Conservation (phyloP, 1,139 yeast genomes). For the Protomyces arabidopsidicola region DNA sequence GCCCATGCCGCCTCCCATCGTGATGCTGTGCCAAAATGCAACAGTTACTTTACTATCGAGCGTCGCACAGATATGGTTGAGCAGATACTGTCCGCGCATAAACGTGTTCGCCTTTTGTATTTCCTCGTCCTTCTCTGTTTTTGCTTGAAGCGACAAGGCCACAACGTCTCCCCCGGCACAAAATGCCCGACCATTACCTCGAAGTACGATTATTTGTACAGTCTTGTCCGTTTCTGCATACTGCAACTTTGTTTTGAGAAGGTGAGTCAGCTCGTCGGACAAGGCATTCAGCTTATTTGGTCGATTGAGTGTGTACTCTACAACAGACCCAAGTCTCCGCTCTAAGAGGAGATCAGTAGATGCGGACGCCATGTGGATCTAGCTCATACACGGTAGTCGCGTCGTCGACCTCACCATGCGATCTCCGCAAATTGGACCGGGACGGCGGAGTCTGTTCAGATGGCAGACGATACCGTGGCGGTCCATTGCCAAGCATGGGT, state of each 20-base stretch:
- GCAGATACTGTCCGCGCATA: not conserved
- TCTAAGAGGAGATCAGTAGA: not conserved
- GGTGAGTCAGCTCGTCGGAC: not conserved
- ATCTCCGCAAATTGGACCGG: no score
- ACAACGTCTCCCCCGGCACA: conserved; percentile 92
- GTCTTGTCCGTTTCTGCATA: conserved; percentile 70
- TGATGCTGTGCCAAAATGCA: not conserved
- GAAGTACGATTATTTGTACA: conserved; percentile 62
- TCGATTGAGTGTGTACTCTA: not conserved
- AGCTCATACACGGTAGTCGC: no score
- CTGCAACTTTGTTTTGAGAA: conserved; percentile 31
- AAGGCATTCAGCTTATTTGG: not conserved
- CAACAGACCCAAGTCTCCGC: not conserved
- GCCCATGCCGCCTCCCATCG: conserved; percentile 96
- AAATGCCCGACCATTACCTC: conserved; percentile 53
- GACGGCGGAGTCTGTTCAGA: not conserved
- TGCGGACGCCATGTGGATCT: not conserved
- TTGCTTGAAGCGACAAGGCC: conserved; percentile 52
- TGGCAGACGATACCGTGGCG: not conserved
- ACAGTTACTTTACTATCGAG: not conserved
- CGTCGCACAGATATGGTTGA: not conserved
- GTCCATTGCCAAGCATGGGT: not conserved
- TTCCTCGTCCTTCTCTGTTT: not conserved
- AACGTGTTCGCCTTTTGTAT: not conserved
- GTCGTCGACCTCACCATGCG: no score